Evolutionary conservation across 495 filamentous ascomycete genomes (phyloP), one percentile per base, ranked within the genome.

Genomic region (Tuber magnatum): DNA sequence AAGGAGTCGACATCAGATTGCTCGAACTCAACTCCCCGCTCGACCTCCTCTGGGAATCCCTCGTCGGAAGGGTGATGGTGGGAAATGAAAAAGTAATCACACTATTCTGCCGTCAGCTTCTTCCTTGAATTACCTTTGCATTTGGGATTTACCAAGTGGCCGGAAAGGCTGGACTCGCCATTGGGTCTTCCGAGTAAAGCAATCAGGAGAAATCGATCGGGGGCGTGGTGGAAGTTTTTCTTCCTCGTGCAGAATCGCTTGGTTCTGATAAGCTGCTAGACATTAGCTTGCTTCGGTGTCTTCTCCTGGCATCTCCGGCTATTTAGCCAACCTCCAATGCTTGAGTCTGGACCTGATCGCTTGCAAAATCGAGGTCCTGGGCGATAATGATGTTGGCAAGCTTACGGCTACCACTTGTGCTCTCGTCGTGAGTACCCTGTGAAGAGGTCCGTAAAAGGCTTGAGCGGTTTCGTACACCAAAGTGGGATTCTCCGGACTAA

Each of bases 71-170:
- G 86, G 81, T 99, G 94, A 84, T 89, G 92, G 83, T 97, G 93
- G 0, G 93, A 94, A 28, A 99, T 89, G 81, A 94, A 92, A 75
- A 98, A 89, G 78, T 92, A 88, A 73, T 97, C 94, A 81, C 92
- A 93, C 85, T 97, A 82, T 75, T 88, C 32, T n/a, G n/a, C 46
- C 46, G 85, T 86, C 28, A 89, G 84, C 43, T 83, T 84, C 3
- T 85, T 86, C 70, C 83, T 83, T 48, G 71, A 46, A 32, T 73
- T 41, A n/a, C 28, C 16, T 32, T 43, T 70, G 18, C 6, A 40
- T 28, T 44, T 48, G 38, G 28, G 10, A 42, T 35, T 69, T 46
- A 89, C 88, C 51, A 90, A 75, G 81, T 90, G 87, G 61, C 73
- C 69, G 24, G 80, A 76, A 61, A 84, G 71, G 16, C 38, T 65